Evolutionary conservation across 2,329 filamentous ascomycete genomes (phyloP), one percentile per base, ranked within the genome.

Genomic region (Talaromyces marneffei): DNA sequence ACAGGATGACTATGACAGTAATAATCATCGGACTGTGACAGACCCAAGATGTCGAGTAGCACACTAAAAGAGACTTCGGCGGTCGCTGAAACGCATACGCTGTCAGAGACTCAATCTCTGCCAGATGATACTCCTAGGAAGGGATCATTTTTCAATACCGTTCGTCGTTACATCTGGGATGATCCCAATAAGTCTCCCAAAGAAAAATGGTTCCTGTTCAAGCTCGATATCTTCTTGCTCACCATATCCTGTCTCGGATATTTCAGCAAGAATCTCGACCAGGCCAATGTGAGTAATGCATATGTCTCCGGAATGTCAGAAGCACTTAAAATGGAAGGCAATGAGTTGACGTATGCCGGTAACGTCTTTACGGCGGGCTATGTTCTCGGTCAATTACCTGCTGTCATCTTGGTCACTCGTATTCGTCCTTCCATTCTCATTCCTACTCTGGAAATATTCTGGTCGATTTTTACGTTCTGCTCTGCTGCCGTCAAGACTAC

Each of bases 251-350:
- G 79, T 50, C 65, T 82, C 0, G 75, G 72, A 27, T 80, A 74
- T 62, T 81, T 80, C 61, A 72, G 78, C 63, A 82, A 82, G 61
- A 67, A 72, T 68, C 73, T 81, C 5, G 79, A 80, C 62, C 70
- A 73, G 59, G 77, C 74, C 60, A 80, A 80, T 64, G 68, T 81
- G 37, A 74, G 74, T 55, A 82, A 81, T 65, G 80, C 80, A 1
- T 82, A 80, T 59, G 72, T 79, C 23, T 75, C 77, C 27, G 76
- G 81, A 64, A 79, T 82, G 79, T 64, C 72, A 55, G 74, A 82
- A 61, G 75, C 82, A 48, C 74, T 84, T 3, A 64, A 72, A 33
- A 74, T 82, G 66, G 72, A 76, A 44, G 69, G 75, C 52, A 73
- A 81, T 64, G 71, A 79, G 63, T 70, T 79, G 20, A 75, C 69